Conservation (phyloP, 2,329 filamentous ascomycete genomes). For the Uncinocarpus reesii region DNA sequence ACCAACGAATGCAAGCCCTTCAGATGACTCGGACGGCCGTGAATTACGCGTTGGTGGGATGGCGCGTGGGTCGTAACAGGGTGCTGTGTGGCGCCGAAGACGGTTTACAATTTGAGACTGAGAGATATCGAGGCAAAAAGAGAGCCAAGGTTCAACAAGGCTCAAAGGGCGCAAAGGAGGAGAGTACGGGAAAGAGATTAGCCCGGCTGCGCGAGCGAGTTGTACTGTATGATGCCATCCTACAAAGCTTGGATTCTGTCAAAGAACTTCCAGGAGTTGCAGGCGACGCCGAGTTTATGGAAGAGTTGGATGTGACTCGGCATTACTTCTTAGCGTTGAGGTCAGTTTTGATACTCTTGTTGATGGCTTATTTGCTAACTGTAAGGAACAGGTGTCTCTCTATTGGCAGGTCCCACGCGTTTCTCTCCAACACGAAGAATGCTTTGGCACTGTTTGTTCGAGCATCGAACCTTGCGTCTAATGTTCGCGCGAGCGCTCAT, state of each 20-base stretch:
- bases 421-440: constrained; percentile 62
- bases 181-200: constrained; percentile 64
- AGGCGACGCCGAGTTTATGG: constrained; percentile 64
- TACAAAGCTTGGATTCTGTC: constrained; percentile 84
- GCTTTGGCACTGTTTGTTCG: constrained; percentile 76
- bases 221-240: constrained; percentile 79
- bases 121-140: constrained; percentile 38
- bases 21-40: constrained; percentile 88
- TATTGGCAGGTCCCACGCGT: constrained; percentile 71
- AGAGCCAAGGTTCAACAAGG: constrained; percentile 37
- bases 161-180: constrained; percentile 48
- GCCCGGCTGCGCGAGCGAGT: constrained; percentile 74
- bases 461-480: constrained; percentile 52
- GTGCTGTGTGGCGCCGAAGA: constrained; percentile 76
- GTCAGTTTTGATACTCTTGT: constrained; percentile 38
- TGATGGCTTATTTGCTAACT: constrained; percentile 11
- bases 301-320: constrained; percentile 66
- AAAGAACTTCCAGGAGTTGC: constrained; percentile 83
- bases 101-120: constrained; percentile 50
- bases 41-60: constrained; percentile 87
- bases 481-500: constrained; percentile 21
- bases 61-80: constrained; percentile 86
- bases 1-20: constrained; percentile 79
- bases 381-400: constrained; percentile 55
- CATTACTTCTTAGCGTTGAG: constrained; percentile 83